Base-by-base conservation (phyloP, 1,139 yeast genomes). In the Blastobotrys illinoisensis region DNA sequence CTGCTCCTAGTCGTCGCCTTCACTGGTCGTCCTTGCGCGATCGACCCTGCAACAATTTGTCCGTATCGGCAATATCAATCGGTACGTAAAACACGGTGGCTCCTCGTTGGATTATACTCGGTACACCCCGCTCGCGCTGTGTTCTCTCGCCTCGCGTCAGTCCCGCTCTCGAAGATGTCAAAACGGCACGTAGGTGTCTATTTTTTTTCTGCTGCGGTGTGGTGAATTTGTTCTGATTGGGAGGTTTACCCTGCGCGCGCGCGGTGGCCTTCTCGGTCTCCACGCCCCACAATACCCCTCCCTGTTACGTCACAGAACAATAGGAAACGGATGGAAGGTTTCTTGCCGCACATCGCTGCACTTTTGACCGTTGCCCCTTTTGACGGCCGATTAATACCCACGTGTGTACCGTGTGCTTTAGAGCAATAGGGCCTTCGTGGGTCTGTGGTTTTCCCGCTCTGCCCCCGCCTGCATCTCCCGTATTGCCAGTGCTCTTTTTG, bases 201-300 rank as follows among this genome's bases (percentile, higher is more conserved):
- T 32, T 32, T 32, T 32, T 32, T 32, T 32, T 32, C 40, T 32
- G 40, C 40, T 11, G 7, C 40, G 40, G 11, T n/a, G 13, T 32
- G 40, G 40, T 32, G 40, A 32, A 32, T 32, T 32, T 32, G 40
- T 32, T 32, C 40, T 32, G 40, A 32, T 32, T 32, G 40, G 40
- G 40, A 32, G 40, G 40, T 32, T 32, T 32, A 32, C 40, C 32
- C 40, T 32, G 40, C 40, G 40, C 40, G 40, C 40, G 40, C 40
- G 40, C 40, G 16, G 40, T 13, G 40, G 16, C 40, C 40, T n/a
- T n/a, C 16, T n/a, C 40, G 16, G 40, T 32, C 40, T 32, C 40
- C 40, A 32, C 40, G 40, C 40, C 40, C 40, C 40, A 32, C 40
- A 32, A 14, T 32, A 13, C 16, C 16, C 40, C 40, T 32, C 40